Base-by-base conservation (phyloP, 2,329 filamentous ascomycete species). In the Mollisia scopiformis region DNA sequence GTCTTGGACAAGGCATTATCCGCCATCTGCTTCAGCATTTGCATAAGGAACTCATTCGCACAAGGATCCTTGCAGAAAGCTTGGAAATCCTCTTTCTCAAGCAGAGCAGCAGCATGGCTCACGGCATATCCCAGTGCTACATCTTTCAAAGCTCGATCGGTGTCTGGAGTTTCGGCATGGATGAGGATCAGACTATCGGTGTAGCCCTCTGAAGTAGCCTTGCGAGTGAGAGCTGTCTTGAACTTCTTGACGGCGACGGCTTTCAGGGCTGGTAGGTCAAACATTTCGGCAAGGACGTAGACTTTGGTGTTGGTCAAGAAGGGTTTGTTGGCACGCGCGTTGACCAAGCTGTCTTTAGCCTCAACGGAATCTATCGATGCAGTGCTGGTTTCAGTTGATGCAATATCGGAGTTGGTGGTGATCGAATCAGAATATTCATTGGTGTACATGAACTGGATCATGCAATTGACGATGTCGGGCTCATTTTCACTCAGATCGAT, bases 391-490 rank as follows among this genome's bases (percentile, higher is more conserved):
- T 21, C 47, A 6, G 21, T n/a, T n/a, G n/a, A n/a, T n/a, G n/a
- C n/a, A n/a, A n/a, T n/a, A n/a, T n/a, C n/a, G n/a, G n/a, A n/a
- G n/a, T n/a, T n/a, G n/a, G n/a, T n/a, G n/a, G n/a, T n/a, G n/a
- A n/a, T n/a, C n/a, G n/a, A n/a, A n/a, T 55, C 52, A 6, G 21
- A 35, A 19, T 59, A 60, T 28, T 63, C 49, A 2, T 25, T n/a
- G 10, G 11, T 37, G 76, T 95, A 95, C 57, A 93, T 85, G 75
- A 86, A 95, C 73, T 93, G 88, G 67, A 94, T 82, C 68, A 93
- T 90, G 73, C 85, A 90, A 59, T 89, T 86, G 59, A 91, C 86
- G 21, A 90, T 87, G 63, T 90, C 87, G 43, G 89, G 75, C 65
- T 91, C 83, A 64, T 91, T 88, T 62, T 82, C 77, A 1, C 79